These are phyloP conservation scores for Postia placenta DNA, from an alignment of 768 basidiomycete species.

Conservation along the genomic window DNA sequence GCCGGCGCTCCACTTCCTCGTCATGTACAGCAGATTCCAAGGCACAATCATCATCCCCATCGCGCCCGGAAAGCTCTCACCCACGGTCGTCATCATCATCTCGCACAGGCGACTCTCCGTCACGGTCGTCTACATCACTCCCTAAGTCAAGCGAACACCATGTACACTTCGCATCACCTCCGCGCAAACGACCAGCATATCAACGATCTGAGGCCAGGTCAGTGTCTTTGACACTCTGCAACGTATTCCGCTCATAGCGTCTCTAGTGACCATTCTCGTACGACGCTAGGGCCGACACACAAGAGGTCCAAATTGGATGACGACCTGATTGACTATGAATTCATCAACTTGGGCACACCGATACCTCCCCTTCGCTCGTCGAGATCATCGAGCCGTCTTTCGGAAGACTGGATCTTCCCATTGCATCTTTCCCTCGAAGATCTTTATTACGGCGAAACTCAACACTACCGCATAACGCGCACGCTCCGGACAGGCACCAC, in stretches of 20 bases:
- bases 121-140: background rate
- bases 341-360: slow-evolving; percentile 15
- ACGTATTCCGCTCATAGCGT: background rate
- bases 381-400: slow-evolving; percentile 8
- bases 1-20: background rate
- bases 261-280: slow-evolving; percentile 3
- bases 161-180: no score
- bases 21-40: background rate
- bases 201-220: slow-evolving; percentile 2
- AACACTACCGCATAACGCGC: slow-evolving; percentile 56
- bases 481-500: slow-evolving; percentile 41
- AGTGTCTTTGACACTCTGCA: background rate
- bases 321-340: slow-evolving; percentile 19
- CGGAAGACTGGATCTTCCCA: slow-evolving; percentile 65
- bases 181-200: background rate
- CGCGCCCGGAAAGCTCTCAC: background rate
- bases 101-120: background rate
- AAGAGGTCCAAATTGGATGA: slow-evolving; percentile 15
- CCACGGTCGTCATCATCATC: background rate
- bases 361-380: slow-evolving; percentile 12
- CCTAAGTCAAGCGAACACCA: background rate
- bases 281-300: background rate
- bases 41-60: background rate
- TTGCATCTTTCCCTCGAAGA: slow-evolving; percentile 58
- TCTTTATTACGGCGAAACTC: slow-evolving; percentile 48